Evolutionary conservation across 495 filamentous ascomycete genomes (phyloP), one percentile per base, ranked within the genome.

Genomic region (Hypomontagnella monticulosa): DNA sequence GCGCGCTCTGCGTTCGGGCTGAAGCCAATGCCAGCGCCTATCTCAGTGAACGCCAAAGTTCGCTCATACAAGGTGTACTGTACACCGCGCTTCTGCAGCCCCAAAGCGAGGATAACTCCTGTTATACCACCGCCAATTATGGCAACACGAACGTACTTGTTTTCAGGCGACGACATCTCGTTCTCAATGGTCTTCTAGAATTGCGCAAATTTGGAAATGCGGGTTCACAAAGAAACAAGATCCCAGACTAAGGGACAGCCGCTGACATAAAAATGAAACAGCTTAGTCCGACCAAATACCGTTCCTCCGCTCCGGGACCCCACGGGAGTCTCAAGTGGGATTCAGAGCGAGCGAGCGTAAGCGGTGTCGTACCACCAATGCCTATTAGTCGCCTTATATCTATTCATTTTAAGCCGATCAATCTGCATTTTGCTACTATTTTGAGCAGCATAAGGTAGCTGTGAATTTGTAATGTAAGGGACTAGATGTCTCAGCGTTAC

Each of bases 41-140:
- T 81, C 66, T 87, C 87, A 10, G 76, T 73, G 71, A 87, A 84
- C 1, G 62, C 71, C 0, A 76, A 49, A 0, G 83, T 78, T 1
- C 83, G 82, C 73, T 89, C 87, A 66, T 87, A 89, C 37, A 89
- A 73, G 3, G 77, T 78, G 51, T 80, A 82, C 3, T 65, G 57
- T 18, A 88, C 67, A 1, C 70, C 63, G 64, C 84, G 84, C n/a
- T 75, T 76, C 54, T 82, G 77, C 6, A 88, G 79, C 15, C 80
- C 86, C 0, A 83, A 72, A 9, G 85, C 85, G 0, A 89, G 79
- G 51, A 76, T 75, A 30, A 88, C 75, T 15, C 87, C 87, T 0
- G 84, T 82, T 44, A 89, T 87, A 9, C 87, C 87, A 32, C 79
- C 85, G 51, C 87, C 87, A 42, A 88, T 72, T 47, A 89, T 86